Percentiles rank a stretch among this genome's conserved stretches.
Conservation (phyloP, 805 yeast genomes). For the Candida boidinii region DNA sequence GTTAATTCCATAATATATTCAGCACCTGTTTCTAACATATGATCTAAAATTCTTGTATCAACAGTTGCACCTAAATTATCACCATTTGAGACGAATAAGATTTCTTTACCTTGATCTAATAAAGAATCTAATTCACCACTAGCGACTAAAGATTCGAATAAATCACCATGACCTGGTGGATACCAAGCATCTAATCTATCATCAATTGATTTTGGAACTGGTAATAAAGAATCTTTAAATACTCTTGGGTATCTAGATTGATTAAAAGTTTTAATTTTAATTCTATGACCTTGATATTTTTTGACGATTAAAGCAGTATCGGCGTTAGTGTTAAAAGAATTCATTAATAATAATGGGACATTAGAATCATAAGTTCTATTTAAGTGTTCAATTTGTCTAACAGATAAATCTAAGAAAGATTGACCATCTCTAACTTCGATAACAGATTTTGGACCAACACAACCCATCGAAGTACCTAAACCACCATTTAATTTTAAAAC, state of each 20-base stretch:
- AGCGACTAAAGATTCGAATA: conserved; percentile 81
- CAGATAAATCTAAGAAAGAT: conserved; percentile 90
- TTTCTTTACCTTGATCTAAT: conserved; percentile 88
- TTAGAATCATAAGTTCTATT: conserved; percentile 86
- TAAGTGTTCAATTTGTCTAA: conserved; percentile 92
- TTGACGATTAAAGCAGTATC: conserved; percentile 94
- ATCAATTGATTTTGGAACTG: conserved; percentile 73
- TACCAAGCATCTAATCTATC: conserved; percentile 88
- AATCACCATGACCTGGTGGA: conserved; percentile 99
- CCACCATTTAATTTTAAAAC: conserved; percentile 97
- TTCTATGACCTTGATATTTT: conserved; percentile 94
- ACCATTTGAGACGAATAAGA: conserved; percentile 93
- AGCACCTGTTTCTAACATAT: conserved; percentile 84
- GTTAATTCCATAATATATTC: conserved; percentile 98
- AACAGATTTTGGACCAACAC: conserved; percentile 97
- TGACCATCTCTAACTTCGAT: conserved; percentile 99
- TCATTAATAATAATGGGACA: conserved; percentile 95
- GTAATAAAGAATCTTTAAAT: conserved; percentile 88
- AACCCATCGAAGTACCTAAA: conserved; percentile 98
- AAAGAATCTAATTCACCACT: conserved; percentile 90
- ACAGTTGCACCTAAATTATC: conserved; percentile 99
- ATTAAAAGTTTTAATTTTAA: conserved; percentile 90
- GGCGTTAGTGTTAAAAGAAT: conserved; percentile 94
- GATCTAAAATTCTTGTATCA: conserved; percentile 80
- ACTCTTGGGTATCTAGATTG: conserved; percentile 98